A percentile compares a stretch with the other conserved stretches of the same genome.
Conservation (phyloP, 306 rosid species). For the Lathyrus tuberosus region DNA sequence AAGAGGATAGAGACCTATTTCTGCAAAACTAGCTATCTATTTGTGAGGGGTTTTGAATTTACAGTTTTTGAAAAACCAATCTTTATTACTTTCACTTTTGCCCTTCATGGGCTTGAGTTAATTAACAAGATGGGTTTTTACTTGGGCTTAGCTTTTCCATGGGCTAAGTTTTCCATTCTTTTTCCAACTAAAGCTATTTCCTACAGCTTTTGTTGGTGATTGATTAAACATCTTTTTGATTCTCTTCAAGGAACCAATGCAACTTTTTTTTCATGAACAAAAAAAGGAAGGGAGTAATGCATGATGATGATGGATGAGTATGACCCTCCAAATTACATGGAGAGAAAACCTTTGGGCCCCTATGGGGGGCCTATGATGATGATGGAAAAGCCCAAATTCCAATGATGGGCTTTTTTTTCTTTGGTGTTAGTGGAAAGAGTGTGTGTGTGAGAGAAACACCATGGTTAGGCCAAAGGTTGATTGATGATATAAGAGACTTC, state of each 20-base stretch:
- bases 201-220: conserved; percentile 66
- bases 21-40: conserved; percentile 47
- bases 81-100: conserved; percentile 39
- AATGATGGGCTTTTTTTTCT: conserved; percentile 42
- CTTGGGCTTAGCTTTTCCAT: conserved; percentile 48
- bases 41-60: conserved; percentile 49
- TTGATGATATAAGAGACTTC: conserved; percentile 48
- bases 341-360: conserved; percentile 59
- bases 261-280: conserved; percentile 33
- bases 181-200: conserved; percentile 62
- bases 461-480: conserved; percentile 92
- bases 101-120: conserved; percentile 58
- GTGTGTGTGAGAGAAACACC: conserved; percentile 66
- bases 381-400: conserved; percentile 56
- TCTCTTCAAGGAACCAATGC: conserved; percentile 61
- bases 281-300: conserved; percentile 49
- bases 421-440: conserved; percentile 59
- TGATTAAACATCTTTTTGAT: conserved; percentile 45
- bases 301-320: conserved; percentile 96
- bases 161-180: conserved; percentile 47
- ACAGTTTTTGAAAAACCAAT: conserved; percentile 62
- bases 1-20: conserved; percentile 38
- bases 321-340: conserved; percentile 47
- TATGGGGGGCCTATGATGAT: conserved; percentile 59
- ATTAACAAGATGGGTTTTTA: conserved; percentile 38